phyloP scores from a whole-genome alignment of 2,329 filamentous ascomycete genomes.

The Teratosphaeriaceae sp. region DNA sequence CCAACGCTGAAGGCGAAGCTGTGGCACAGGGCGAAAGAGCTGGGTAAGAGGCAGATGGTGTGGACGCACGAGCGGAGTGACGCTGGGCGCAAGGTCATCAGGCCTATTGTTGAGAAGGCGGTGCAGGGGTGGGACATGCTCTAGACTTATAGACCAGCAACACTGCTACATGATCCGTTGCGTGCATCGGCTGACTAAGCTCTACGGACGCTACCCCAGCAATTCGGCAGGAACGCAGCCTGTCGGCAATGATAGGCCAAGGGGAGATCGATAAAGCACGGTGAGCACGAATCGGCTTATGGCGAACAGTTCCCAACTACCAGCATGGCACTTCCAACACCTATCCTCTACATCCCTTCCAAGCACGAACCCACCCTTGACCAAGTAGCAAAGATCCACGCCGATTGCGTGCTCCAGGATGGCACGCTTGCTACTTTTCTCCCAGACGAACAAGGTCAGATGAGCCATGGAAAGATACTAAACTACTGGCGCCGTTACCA shows the following conservation, averaged over 20 bases:
- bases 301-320: too few species aligned
- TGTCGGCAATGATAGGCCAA: too few species aligned
- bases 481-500: constrained; percentile 52
- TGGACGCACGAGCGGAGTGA: constrained; percentile 35
- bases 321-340: constrained; percentile 14
- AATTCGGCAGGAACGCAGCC: too few species aligned
- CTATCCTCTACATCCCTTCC: constrained; percentile 13
- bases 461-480: constrained; percentile 42
- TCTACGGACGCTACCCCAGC: too few species aligned
- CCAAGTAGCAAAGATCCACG: constrained; percentile 53
- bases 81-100: constrained; percentile 39
- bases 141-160: too few species aligned
- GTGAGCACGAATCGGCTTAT: too few species aligned
- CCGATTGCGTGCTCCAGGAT: constrained; percentile 53
- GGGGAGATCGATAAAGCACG: too few species aligned
- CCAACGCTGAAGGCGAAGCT: constrained; percentile 34
- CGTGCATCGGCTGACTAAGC: too few species aligned
- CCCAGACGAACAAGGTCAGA: constrained; percentile 35
- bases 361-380: constrained; percentile 47
- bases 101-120: constrained; percentile 41
- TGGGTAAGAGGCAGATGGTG: constrained; percentile 40
- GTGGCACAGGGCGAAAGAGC: constrained; percentile 38
- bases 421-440: constrained; percentile 53
- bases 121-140: constrained; percentile 38
- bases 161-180: too few species aligned